Evolutionary conservation across 2,329 filamentous ascomycete species (phyloP).

Genomic region (Ilyonectria mors-panacis): DNA sequence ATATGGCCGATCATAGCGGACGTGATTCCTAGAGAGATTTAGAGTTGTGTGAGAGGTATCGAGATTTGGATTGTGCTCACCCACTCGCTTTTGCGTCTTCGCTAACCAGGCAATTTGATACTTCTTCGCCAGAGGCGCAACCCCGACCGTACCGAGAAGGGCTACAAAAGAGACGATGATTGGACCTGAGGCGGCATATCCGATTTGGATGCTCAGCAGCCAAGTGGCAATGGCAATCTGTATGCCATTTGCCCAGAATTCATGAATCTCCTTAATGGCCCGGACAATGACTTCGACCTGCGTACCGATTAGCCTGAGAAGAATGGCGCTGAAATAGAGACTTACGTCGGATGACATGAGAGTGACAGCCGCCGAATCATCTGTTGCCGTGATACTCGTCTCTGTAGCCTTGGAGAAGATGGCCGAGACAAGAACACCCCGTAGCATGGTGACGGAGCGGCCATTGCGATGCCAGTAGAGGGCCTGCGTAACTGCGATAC

Average conservation of each 20-base stretch:
- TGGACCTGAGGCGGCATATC: conserved; percentile 52
- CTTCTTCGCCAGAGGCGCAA: conserved; percentile 49
- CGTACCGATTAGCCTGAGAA: not conserved
- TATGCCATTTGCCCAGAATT: conserved; percentile 55
- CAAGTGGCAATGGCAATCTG: conserved; percentile 54
- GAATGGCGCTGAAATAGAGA: not conserved
- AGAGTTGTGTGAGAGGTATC: not conserved
- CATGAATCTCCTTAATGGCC: conserved; percentile 54
- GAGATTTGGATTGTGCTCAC: conserved; percentile 30
- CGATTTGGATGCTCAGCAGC: conserved; percentile 53
- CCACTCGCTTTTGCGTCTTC: conserved; percentile 48
- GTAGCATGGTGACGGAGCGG: conserved; percentile 51
- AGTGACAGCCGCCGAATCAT: conserved; percentile 55
- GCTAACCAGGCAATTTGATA: conserved; percentile 48
- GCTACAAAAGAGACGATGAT: conserved; percentile 50
- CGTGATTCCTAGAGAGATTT: conserved; percentile 42
- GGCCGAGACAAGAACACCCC: conserved; percentile 51
- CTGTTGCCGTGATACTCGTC: conserved; percentile 46
- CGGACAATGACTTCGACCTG: conserved; percentile 57
- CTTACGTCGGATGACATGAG: conserved; percentile 60
- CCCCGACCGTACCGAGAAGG: conserved; percentile 45
- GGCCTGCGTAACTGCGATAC: conserved; percentile 51
- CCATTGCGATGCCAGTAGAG: conserved; percentile 52
- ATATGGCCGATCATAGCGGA: conserved; percentile 56
- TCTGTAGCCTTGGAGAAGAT: conserved; percentile 54